Percentiles rank a stretch among this genome's conserved stretches.
Evolutionary conservation across 2,329 filamentous ascomycete genomes (phyloP).

Genomic region (Pyrenochaeta sp.): DNA sequence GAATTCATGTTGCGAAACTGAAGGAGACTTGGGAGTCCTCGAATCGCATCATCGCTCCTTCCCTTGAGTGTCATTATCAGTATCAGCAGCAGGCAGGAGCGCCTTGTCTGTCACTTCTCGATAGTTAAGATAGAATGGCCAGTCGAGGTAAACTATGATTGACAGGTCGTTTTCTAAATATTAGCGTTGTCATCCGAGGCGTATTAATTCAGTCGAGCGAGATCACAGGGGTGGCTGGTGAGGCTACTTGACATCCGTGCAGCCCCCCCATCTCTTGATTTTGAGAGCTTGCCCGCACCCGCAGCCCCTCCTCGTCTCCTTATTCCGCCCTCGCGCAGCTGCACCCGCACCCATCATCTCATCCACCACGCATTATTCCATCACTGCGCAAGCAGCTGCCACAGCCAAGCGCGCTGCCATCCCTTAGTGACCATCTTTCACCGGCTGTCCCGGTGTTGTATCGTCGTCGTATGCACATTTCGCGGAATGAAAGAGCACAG

Average conservation of each 20-base stretch:
- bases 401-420: slow-evolving; percentile 13
- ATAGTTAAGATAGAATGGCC: not conserved
- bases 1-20: no score
- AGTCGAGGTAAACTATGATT: slow-evolving; percentile 3
- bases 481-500: slow-evolving; percentile 41
- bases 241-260: slow-evolving; percentile 16
- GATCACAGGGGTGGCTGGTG: slow-evolving; percentile 27
- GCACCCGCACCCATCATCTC: slow-evolving; percentile 13
- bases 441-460: slow-evolving; percentile 37
- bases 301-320: slow-evolving; percentile 18
- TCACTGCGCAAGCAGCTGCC: slow-evolving; percentile 28
- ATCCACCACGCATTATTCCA: slow-evolving; percentile 40
- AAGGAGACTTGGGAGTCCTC: no score
- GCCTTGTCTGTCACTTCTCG: no score
- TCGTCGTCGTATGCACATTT: slow-evolving; percentile 31
- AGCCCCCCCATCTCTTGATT: slow-evolving; percentile 14
- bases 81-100: no score
- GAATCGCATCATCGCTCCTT: no score
- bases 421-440: slow-evolving; percentile 9
- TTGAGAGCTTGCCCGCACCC: slow-evolving; percentile 14
- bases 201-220: slow-evolving; percentile 20
- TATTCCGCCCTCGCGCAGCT: slow-evolving; percentile 28
- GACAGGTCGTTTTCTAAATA: slow-evolving; percentile 14
- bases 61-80: no score
- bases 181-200: slow-evolving; percentile 17